phyloP scores from a whole-genome alignment of 2,329 filamentous ascomycete species.

The Fusarium domesticum region DNA sequence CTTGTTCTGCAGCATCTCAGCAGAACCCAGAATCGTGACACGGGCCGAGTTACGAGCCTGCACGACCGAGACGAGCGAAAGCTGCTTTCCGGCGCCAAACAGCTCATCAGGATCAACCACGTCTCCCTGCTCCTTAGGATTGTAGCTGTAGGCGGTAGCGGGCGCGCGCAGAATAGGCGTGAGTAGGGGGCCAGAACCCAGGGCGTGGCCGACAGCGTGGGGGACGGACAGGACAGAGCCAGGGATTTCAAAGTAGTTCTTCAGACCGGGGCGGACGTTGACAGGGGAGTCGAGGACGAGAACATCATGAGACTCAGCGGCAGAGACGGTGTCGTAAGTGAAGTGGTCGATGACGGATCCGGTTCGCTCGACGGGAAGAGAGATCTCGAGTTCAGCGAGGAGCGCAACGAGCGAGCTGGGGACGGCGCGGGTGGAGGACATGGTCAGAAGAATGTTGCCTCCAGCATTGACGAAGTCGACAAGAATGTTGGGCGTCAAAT shows the following conservation, averaged over 20 bases:
- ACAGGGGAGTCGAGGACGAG: slow-evolving; percentile 71
- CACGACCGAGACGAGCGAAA: slow-evolving; percentile 78
- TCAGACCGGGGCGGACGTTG: slow-evolving; percentile 63
- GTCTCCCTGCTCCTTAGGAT: slow-evolving; percentile 78
- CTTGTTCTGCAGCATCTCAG: slow-evolving; percentile 80
- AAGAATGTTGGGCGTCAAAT: slow-evolving; percentile 79
- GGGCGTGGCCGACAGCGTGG: slow-evolving; percentile 72
- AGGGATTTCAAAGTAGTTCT: slow-evolving; percentile 67
- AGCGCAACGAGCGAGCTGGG: slow-evolving; percentile 73
- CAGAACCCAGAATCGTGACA: slow-evolving; percentile 78
- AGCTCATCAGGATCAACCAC: slow-evolving; percentile 67
- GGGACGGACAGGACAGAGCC: slow-evolving; percentile 73
- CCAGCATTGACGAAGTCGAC: slow-evolving; percentile 88
- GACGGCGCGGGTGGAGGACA: slow-evolving; percentile 68
- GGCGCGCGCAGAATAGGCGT: slow-evolving; percentile 80
- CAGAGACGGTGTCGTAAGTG: slow-evolving; percentile 77
- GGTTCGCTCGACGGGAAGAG: slow-evolving; percentile 80
- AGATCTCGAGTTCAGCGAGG: slow-evolving; percentile 84
- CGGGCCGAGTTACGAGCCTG: slow-evolving; percentile 94
- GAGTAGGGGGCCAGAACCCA: slow-evolving; percentile 75
- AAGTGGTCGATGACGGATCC: slow-evolving; percentile 92
- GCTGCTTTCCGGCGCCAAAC: slow-evolving; percentile 79
- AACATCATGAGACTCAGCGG: slow-evolving; percentile 82
- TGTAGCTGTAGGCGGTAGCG: slow-evolving; percentile 86
- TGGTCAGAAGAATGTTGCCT: slow-evolving; percentile 85